These are phyloP conservation scores for Hericium rajendrae DNA, from an alignment of 768 basidiomycete genomes.

Conservation along the genomic window DNA sequence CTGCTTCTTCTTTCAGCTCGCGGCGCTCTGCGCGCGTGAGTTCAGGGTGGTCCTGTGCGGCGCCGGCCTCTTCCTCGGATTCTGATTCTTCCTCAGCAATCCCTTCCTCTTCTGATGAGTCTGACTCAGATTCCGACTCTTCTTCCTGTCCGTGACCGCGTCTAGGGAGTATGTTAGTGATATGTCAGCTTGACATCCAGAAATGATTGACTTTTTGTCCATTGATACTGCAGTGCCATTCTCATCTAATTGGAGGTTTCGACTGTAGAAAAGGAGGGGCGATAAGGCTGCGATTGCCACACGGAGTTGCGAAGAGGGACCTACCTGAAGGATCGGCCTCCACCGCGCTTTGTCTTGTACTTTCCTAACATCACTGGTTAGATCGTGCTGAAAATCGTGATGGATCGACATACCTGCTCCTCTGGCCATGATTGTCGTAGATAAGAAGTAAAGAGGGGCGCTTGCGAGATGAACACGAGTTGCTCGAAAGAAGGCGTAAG, in stretches of 20 bases:
- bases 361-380: constrained; percentile 20
- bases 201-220: constrained; percentile 10
- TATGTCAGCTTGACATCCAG: constrained; percentile 14
- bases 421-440: not conserved
- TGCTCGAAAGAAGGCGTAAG: not conserved
- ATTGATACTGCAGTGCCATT: constrained; percentile 20
- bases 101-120: constrained; percentile 23
- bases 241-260: constrained; percentile 17
- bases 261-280: constrained; percentile 10
- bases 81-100: constrained; percentile 17
- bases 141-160: constrained; percentile 26
- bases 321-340: constrained; percentile 32
- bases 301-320: not conserved
- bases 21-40: constrained; percentile 63
- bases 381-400: no score
- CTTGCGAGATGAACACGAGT: not conserved
- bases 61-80: constrained; percentile 14
- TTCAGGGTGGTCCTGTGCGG: constrained; percentile 33
- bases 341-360: constrained; percentile 33
- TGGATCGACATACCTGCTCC: not conserved
- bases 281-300: constrained; percentile 7
- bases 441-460: not conserved
- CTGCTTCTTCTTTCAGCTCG: constrained; percentile 82
- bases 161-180: not conserved
- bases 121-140: constrained; percentile 34